Evolutionary conservation across 192 early-diverging fungal species (phyloP).

Genomic region (Coemansia sp.): DNA sequence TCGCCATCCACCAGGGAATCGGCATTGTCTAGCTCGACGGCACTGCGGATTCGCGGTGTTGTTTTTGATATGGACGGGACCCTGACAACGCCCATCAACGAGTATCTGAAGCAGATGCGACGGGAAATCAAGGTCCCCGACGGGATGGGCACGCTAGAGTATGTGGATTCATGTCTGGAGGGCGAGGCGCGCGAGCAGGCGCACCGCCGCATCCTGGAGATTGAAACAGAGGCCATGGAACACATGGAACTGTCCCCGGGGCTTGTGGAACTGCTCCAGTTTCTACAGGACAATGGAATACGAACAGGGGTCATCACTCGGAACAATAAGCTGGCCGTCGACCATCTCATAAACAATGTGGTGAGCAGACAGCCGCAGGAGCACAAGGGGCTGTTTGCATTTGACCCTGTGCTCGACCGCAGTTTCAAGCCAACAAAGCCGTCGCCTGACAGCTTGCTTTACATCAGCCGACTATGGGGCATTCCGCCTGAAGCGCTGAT

Average conservation of each 20-base stretch:
- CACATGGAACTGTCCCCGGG: constrained; percentile 45
- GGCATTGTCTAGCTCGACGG: constrained; percentile 10
- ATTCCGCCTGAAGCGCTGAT: constrained; percentile 43
- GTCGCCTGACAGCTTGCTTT: constrained; percentile 35
- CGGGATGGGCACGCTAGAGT: constrained; percentile 30
- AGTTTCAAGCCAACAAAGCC: constrained; percentile 51
- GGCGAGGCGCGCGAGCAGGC: constrained; percentile 30
- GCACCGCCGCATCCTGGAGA: constrained; percentile 30
- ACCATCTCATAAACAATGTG: constrained; percentile 47
- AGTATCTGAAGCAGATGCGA: constrained; percentile 37
- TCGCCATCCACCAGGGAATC: constrained; percentile 30
- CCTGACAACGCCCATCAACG: constrained; percentile 43
- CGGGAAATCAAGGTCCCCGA: constrained; percentile 30
- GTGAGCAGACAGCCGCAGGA: constrained; percentile 20
- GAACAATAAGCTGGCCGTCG: constrained; percentile 41
- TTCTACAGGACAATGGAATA: constrained; percentile 28
- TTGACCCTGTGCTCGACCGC: constrained; percentile 49
- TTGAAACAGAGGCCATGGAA: constrained; percentile 44
- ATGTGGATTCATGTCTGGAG: constrained; percentile 30
- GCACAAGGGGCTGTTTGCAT: constrained; percentile 31
- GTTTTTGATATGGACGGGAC: constrained; percentile 54
- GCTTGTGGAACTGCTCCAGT: constrained; percentile 38
- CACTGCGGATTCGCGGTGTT: constrained; percentile 43
- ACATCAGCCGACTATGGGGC: constrained; percentile 41
- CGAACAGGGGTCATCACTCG: constrained; percentile 51